Percentiles rank a stretch among this genome's conserved stretches.
These are phyloP conservation scores for Aureobasidium sp. DNA, from an alignment of 2,329 filamentous ascomycete species.

Conservation along the genomic window DNA sequence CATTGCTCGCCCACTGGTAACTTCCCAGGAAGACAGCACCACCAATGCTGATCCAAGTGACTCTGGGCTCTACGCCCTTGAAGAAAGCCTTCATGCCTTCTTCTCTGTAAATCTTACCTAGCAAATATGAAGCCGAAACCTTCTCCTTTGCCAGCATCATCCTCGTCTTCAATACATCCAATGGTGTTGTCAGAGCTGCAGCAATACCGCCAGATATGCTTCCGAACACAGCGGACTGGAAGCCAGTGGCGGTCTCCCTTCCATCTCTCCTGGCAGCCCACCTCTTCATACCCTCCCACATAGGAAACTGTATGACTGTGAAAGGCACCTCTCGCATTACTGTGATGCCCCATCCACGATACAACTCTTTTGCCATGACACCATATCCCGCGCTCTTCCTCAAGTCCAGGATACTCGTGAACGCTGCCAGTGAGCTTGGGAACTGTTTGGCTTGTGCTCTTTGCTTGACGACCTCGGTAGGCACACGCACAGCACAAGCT, in stretches of 20 bases:
- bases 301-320: conserved; percentile 91
- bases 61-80: conserved; percentile 69
- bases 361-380: conserved; percentile 74
- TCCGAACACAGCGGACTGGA: conserved; percentile 79
- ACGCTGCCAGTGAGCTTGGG: conserved; percentile 59
- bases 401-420: conserved; percentile 58
- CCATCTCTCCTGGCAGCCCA: conserved; percentile 48
- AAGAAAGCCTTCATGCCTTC: conserved; percentile 65
- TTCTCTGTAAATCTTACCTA: conserved; percentile 57
- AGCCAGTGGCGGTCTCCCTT: conserved; percentile 52
- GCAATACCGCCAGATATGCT: conserved; percentile 77
- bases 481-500: conserved; percentile 85
- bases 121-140: conserved; percentile 52
- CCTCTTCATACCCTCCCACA: conserved; percentile 89
- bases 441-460: conserved; percentile 83
- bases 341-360: conserved; percentile 86
- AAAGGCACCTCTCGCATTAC: conserved; percentile 95
- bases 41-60: conserved; percentile 91
- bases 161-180: conserved; percentile 94
- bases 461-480: conserved; percentile 96
- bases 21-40: conserved; percentile 91
- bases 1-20: conserved; percentile 83
- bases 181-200: conserved; percentile 79
- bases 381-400: conserved; percentile 34
- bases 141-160: conserved; percentile 80